Percentiles rank a stretch among this genome's conserved stretches.
Evolutionary conservation across 1,284 basidiomycete genomes (phyloP).

Genomic region (Cutaneotrichosporon arboriforme): DNA sequence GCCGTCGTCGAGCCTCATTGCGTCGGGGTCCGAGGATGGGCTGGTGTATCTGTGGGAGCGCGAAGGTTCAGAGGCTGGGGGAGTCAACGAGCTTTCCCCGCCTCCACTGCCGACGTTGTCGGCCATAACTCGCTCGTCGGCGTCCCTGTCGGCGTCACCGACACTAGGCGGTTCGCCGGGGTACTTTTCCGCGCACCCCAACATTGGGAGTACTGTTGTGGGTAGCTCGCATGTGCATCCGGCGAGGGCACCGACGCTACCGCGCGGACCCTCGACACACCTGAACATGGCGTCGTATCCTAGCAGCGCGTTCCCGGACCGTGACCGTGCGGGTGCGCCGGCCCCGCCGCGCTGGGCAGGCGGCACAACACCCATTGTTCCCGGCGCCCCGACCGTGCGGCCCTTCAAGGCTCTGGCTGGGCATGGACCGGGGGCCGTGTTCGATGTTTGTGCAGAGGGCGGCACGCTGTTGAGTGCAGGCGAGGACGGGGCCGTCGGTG

Average conservation of each 20-base stretch:
- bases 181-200: background rate
- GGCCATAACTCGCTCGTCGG: background rate
- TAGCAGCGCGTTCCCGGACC: too few species aligned
- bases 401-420: constrained; percentile 35
- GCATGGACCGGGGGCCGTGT: constrained; percentile 42
- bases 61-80: constrained; percentile 17
- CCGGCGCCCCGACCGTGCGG: constrained; percentile 18
- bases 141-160: background rate
- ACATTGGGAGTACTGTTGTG: background rate
- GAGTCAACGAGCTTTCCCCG: too few species aligned
- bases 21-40: constrained; percentile 50
- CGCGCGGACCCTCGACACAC: background rate
- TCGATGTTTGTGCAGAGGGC: constrained; percentile 46
- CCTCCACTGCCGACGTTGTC: too few species aligned
- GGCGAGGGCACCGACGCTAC: constrained; percentile 1
- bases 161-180: background rate
- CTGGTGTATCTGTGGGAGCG: constrained; percentile 43
- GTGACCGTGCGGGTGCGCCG: too few species aligned
- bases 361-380: background rate
- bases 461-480: constrained; percentile 46
- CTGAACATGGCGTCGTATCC: background rate
- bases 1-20: constrained; percentile 40
- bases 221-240: background rate
- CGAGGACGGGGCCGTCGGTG: constrained; percentile 49
- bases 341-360: background rate